Evolutionary conservation across 352 stramenopile genomes (phyloP).

Genomic region (Phytopythium mirpurense): DNA sequence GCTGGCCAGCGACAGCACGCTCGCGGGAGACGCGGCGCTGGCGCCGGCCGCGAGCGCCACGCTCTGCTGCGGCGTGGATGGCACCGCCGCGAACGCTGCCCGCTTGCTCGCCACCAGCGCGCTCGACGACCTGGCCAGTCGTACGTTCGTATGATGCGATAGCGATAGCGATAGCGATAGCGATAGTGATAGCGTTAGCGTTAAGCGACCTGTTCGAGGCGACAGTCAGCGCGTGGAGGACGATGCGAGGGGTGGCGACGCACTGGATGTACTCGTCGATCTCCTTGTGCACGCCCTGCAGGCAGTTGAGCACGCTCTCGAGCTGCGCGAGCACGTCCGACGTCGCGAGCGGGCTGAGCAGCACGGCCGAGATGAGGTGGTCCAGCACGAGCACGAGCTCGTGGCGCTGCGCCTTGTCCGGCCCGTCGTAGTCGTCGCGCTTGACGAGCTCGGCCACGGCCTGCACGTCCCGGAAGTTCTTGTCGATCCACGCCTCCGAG

Average conservation of each 20-base stretch:
- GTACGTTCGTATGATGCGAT: too few species aligned
- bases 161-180: too few species aligned
- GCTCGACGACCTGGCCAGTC: conserved; percentile 28
- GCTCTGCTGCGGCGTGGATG: background rate
- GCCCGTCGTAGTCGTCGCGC: conserved; percentile 17
- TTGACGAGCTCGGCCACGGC: conserved; percentile 32
- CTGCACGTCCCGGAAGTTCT: conserved; percentile 49
- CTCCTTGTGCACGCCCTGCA: conserved; percentile 32
- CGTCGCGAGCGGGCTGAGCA: conserved; percentile 39
- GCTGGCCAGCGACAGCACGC: conserved; percentile 7
- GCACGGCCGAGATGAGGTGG: conserved; percentile 63
- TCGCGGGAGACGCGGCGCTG: background rate
- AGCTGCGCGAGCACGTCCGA: conserved; percentile 32
- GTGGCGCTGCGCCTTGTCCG: conserved; percentile 39
- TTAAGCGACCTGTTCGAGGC: too few species aligned
- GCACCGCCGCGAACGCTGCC: conserved; percentile 9
- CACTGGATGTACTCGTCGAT: conserved; percentile 63
- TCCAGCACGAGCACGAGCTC: conserved; percentile 61
- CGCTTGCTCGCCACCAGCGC: conserved; percentile 32
- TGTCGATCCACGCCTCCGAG: conserved; percentile 52
- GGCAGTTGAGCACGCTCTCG: conserved; percentile 27
- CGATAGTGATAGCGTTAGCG: too few species aligned
- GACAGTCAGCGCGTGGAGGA: too few species aligned
- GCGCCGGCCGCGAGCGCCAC: background rate
- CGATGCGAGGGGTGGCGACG: too few species aligned